phyloP scores from a whole-genome alignment of 257 asterid genomes.

The Nicotiana attenuata region DNA sequence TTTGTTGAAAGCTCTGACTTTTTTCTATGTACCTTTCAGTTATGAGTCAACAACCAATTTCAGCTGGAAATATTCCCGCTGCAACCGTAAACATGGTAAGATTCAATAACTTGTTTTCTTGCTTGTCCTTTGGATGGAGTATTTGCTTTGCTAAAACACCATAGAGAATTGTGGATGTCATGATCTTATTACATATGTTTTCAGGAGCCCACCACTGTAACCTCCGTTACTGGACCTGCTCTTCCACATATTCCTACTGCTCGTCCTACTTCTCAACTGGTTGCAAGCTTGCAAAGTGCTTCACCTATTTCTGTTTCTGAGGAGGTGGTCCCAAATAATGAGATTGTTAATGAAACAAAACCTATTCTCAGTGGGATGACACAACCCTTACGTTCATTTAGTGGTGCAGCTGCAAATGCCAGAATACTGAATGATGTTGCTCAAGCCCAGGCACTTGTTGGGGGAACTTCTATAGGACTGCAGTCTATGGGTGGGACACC shows the following conservation, averaged over 20 bases:
- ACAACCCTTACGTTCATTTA: slow-evolving; percentile 54
- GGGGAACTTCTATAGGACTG: no score
- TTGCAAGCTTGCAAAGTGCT: slow-evolving; percentile 57
- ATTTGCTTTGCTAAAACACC: slow-evolving; percentile 1
- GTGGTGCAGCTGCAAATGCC: slow-evolving; percentile 71
- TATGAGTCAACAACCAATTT: slow-evolving; percentile 50
- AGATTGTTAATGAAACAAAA: slow-evolving; percentile 54
- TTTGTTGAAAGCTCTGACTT: slow-evolving; percentile 16
- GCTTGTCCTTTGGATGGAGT: slow-evolving; percentile 8
- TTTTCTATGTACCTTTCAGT: slow-evolving; percentile 26
- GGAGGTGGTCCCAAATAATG: slow-evolving; percentile 43
- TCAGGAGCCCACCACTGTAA: slow-evolving; percentile 71
- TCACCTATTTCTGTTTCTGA: slow-evolving; percentile 69
- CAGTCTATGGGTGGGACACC: no score
- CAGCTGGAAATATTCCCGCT: slow-evolving; percentile 56
- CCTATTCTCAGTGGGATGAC: slow-evolving; percentile 47
- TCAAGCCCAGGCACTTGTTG: no score
- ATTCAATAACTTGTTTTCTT: slow-evolving; percentile 11
- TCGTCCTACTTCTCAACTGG: slow-evolving; percentile 57
- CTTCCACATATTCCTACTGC: slow-evolving; percentile 61
- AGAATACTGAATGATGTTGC: slow-evolving; percentile 46
- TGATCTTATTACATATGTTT: slow-evolving; percentile 15
- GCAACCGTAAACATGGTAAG: slow-evolving; percentile 83
- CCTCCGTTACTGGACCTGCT: slow-evolving; percentile 53
- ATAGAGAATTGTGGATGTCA: neutral